Conservation (phyloP, 2,329 filamentous ascomycete genomes). For the Stachybotrys echinatus region DNA sequence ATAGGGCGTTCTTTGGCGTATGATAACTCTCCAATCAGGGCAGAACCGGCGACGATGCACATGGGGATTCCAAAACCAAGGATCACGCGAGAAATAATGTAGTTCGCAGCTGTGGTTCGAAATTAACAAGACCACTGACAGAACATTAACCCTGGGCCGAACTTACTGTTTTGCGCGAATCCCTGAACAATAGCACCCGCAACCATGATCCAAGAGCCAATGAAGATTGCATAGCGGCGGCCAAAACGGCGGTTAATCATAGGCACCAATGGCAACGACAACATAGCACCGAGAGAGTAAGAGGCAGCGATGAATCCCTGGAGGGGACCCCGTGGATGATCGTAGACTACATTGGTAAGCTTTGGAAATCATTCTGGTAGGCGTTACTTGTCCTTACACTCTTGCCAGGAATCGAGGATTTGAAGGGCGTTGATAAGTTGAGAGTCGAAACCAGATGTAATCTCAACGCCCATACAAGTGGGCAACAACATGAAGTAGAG, state of each 20-base stretch:
- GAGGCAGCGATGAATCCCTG: slow-evolving; percentile 53
- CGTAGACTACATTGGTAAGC: not conserved
- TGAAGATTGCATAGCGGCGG: slow-evolving; percentile 50
- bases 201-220: slow-evolving; percentile 49
- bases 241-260: slow-evolving; percentile 50
- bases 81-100: slow-evolving; percentile 53
- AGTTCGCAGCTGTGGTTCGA: slow-evolving; percentile 38
- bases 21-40: slow-evolving; percentile 53
- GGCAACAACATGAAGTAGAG: slow-evolving; percentile 48
- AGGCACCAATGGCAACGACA: slow-evolving; percentile 53
- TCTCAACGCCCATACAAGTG: slow-evolving; percentile 51
- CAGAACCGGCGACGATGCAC: slow-evolving; percentile 53
- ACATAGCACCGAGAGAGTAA: slow-evolving; percentile 55
- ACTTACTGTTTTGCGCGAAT: slow-evolving; percentile 38
- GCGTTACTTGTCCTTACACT: no score
- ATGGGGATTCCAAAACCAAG: slow-evolving; percentile 56
- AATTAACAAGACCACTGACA: not conserved
- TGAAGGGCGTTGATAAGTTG: slow-evolving; percentile 36
- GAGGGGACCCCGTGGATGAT: slow-evolving; percentile 8
- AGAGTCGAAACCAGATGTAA: slow-evolving; percentile 51
- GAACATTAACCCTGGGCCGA: no score
- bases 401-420: slow-evolving; percentile 11
- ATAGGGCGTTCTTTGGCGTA: slow-evolving; percentile 56
- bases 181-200: slow-evolving; percentile 51
- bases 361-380: not conserved